Evolutionary conservation across 148 eudicot genomes (phyloP), one percentile per base, ranked within the genome.

Genomic region (Camellia lanceoleosa): DNA sequence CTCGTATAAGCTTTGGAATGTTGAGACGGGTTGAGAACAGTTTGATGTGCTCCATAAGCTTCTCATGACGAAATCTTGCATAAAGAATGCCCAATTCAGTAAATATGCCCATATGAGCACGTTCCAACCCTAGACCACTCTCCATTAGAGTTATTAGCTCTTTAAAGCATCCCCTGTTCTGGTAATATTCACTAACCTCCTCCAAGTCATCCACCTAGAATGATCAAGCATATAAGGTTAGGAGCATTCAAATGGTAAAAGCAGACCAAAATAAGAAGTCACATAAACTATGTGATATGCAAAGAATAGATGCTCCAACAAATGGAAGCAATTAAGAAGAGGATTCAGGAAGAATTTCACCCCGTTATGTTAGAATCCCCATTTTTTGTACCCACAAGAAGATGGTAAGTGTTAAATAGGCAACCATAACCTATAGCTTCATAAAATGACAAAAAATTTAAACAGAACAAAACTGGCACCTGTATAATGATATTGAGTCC

Each of bases 31-130:
- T 92, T 19, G 98, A 83, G 44, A 94, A 94, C 78, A 94, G 85
- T 82, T 94, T 94, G 75, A 94, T 92, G 84, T 94, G 98, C 86
- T 94, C 98, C 98, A 94, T 94, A 78, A 94, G 97, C 89, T 94
- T 94, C 89, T 94, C 97, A 77, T 91, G 80, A 79, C 98, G 94
- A 76, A 92, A 94, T 84, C 98, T 89, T 46, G 98, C 98, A 84
- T 94, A 94, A 83, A 94, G 95, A 61, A 94, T 93, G 47, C 98
- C 98, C 75, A 94, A 86, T 79, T 94, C 98, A 14, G 98, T 94
- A 54, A 94, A 94, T 68, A 94, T 94, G 68, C 98, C 98, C 98
- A 94, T 94, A 83, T 94, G 98, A 56, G 98, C 97, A 82, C 98
- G 95, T 82, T 94, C 98, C 88, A 94, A 88, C 66, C 98, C 98